Evolutionary conservation across 106 monocot species (phyloP), one percentile per base, ranked within the genome.

Genomic region (Dactylorhiza incarnata): DNA sequence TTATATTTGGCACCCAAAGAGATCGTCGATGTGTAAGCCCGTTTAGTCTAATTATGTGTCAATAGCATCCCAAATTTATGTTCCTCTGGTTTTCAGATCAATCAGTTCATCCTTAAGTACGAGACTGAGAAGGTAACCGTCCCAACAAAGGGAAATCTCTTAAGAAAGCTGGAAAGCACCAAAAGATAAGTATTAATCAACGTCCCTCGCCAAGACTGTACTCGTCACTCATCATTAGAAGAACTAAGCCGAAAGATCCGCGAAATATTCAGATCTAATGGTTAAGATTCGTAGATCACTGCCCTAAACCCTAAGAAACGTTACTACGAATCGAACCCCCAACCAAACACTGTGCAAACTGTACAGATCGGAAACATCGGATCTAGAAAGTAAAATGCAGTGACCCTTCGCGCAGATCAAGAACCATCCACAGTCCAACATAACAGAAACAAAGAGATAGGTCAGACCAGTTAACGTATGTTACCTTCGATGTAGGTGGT

Each of bases 401-500:
- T 6, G 14, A 10, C 63, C 63, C 22, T 63, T 6, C 10, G 63
- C 25, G 11, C 63, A 63, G 63, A 63, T 63, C 26, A 63, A 9
- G 9, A 63, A 63, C 4, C 22, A 0, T 63, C 25, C 25, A 19
- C 10, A 14, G 4, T 9, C 9, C 9, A 14, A 48, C 10, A 16
- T n/a, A 15, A 17, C 71, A 14, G 0, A 71, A 43, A 9, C 17
- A 15, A 68, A 53, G 17, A 48, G 19, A 68, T 45, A 5, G 46
- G 17, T n/a, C 7, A 48, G 8, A 49, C 5, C 11, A 23, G 44
- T 5, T 9, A 65, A 46, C 8, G 9, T 4, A 7, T 16, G 29
- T 84, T 48, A 87, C 95, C 92, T 25, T 79, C 54, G 69, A 92
- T 71, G 88, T 89, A 87, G 78, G 95, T 93, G 81, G 89, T 79